Conservation (phyloP, 2,329 filamentous ascomycete genomes). For the Chrysosphaeria jannelii region DNA sequence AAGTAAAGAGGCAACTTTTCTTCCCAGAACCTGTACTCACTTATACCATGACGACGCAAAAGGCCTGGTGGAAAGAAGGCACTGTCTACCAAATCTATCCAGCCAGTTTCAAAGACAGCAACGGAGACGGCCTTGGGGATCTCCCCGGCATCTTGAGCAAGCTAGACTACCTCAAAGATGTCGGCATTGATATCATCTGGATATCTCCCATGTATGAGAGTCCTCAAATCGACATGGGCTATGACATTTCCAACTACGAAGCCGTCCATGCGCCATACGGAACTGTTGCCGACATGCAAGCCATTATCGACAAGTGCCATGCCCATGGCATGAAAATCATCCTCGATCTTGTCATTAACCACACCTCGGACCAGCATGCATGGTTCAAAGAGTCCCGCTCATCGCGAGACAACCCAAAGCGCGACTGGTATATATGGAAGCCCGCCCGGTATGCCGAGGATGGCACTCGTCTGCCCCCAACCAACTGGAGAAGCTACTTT, state of each 20-base stretch:
- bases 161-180: constrained; percentile 28
- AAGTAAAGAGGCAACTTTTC: too few relatives aligned
- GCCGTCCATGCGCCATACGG: constrained; percentile 23
- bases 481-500: constrained; percentile 41
- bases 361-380: constrained; percentile 39
- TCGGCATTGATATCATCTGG: constrained; percentile 34
- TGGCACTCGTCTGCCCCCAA: constrained; percentile 36
- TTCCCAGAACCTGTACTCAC: too few relatives aligned
- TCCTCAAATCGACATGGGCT: constrained; percentile 27
- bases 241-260: constrained; percentile 35
- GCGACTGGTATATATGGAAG: constrained; percentile 19
- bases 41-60: too few relatives aligned
- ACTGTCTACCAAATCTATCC: constrained; percentile 15
- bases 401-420: constrained; percentile 28
- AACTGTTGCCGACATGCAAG: constrained; percentile 31
- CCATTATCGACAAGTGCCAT: constrained; percentile 26
- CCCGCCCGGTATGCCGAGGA: constrained; percentile 15
- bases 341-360: constrained; percentile 50
- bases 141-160: constrained; percentile 32
- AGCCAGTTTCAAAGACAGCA: constrained; percentile 24
- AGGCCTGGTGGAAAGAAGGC: constrained; percentile 6
- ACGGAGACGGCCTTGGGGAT: constrained; percentile 32
- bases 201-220: constrained; percentile 19
- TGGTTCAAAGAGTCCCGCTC: constrained; percentile 41
- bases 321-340: constrained; percentile 24